Evolutionary conservation across 164 flowering plant species (phyloP), one percentile per base, ranked within the genome.

Genomic region (Magnolia changhungtana): DNA sequence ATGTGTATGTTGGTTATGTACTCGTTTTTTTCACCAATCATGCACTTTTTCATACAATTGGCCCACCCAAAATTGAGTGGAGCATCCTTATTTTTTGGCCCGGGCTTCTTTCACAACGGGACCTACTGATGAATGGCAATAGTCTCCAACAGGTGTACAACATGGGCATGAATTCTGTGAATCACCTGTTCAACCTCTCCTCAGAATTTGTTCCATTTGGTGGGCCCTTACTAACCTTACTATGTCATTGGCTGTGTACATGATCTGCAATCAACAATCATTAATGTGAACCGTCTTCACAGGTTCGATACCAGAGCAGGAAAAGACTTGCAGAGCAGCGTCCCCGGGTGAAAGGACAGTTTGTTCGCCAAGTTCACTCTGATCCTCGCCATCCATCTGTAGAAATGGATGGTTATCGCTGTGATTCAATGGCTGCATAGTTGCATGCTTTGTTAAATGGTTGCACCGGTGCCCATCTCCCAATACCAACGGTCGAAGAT

Each of bases 241-340:
- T 37, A 37, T 37, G 45, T 37, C 45, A 37, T 37, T 37, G 45
- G 45, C 45, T 37, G 0, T 37, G 45, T 37, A 37, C 45, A 37
- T 37, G 45, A 37, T 37, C 45, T 37, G 45, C 45, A 37, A 3
- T 37, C 6, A 37, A 37, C 45, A 37, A 37, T 37, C 45, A 37
- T 37, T 37, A 37, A 37, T 4, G 45, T 37, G 61, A 16, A 11
- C 61, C 18, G 0, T 55, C 19, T 37, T 69, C 51, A 13, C 89
- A 93, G 98, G 98, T 93, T 67, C 89, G 96, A 5, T 93, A 93
- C 68, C 91, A 93, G 74, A 93, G 98, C 85, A 85, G 98, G 70
- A 92, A 90, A 69, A 92, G 86, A 75, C 92, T 92, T 63, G 98
- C 98, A 65, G 98, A 93, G 86, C 92, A 89, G 76, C 93, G 97